A percentile compares a stretch with the other conserved stretches of the same genome.
phyloP scores from a whole-genome alignment of 1,284 basidiomycete genomes.

The Stereum hirsutum region DNA sequence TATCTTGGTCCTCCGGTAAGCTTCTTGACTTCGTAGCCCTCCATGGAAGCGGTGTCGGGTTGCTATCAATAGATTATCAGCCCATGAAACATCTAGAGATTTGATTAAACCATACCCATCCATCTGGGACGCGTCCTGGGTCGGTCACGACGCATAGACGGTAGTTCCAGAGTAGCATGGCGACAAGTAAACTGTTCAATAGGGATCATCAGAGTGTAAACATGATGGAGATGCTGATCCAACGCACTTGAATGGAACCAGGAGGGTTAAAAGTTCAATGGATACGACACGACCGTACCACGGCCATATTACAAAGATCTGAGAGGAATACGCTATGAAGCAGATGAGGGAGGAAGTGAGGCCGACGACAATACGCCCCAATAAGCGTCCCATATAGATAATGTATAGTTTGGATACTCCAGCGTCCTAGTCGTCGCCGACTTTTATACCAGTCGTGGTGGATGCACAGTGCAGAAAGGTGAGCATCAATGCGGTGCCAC shows the following conservation, averaged over 20 bases:
- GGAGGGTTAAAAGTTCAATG: conserved; percentile 60
- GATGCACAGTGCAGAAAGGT: no score
- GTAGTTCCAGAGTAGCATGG: conserved; percentile 83
- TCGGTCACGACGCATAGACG: conserved; percentile 72
- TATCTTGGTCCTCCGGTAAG: conserved; percentile 72
- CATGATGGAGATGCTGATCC: conserved; percentile 3
- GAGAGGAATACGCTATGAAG: conserved; percentile 84
- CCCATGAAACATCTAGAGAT: conserved; percentile 3
- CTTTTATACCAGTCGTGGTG: no score
- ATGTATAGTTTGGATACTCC: not conserved
- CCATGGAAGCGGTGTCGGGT: conserved; percentile 58
- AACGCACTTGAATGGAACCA: conserved; percentile 85
- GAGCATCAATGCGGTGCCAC: no score
- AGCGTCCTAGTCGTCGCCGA: no score
- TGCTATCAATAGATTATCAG: conserved; percentile 34
- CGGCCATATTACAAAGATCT: conserved; percentile 88
- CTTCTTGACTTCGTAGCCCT: conserved; percentile 84
- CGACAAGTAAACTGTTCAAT: conserved; percentile 55
- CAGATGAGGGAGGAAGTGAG: conserved; percentile 72
- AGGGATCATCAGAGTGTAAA: conserved; percentile 4
- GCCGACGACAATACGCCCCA: conserved; percentile 56
- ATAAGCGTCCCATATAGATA: conserved; percentile 37
- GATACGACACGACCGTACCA: conserved; percentile 76
- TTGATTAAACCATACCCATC: conserved; percentile 55
- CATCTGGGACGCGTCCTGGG: conserved; percentile 74